These are phyloP conservation scores for Mentha longifolia DNA, from an alignment of 257 asterid species.

Conservation along the genomic window DNA sequence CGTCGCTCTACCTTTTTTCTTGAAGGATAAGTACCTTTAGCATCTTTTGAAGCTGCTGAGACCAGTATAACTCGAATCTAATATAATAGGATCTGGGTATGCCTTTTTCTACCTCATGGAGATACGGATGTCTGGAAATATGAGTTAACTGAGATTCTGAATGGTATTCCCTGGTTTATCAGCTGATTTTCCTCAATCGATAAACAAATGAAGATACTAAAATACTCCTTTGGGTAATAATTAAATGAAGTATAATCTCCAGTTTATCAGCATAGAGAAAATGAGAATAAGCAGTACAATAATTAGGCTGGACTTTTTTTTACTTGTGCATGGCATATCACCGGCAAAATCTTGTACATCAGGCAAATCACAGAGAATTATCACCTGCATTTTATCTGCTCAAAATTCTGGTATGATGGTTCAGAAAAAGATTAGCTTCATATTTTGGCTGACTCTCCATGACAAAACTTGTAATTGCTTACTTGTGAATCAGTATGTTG, in stretches of 20 bases:
- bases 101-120: background rate
- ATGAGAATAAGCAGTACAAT: background rate
- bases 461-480: constrained; percentile 13
- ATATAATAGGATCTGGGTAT: constrained; percentile 3
- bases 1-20: background rate
- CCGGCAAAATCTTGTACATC: background rate
- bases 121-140: background rate
- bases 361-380: background rate
- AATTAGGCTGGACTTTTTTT: background rate
- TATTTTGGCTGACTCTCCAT: background rate
- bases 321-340: background rate
- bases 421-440: background rate
- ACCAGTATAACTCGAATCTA: background rate
- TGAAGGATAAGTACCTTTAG: background rate
- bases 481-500: constrained; percentile 11
- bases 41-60: background rate
- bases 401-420: background rate
- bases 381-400: constrained; percentile 1
- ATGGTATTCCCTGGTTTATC: background rate
- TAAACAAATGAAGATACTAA: background rate
- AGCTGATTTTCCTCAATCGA: background rate
- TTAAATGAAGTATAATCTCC: background rate
- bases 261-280: background rate
- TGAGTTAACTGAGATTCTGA: background rate
- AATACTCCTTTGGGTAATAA: background rate